These are phyloP conservation scores for Sutorius australiensis DNA, from an alignment of 768 basidiomycete species.

Conservation along the genomic window DNA sequence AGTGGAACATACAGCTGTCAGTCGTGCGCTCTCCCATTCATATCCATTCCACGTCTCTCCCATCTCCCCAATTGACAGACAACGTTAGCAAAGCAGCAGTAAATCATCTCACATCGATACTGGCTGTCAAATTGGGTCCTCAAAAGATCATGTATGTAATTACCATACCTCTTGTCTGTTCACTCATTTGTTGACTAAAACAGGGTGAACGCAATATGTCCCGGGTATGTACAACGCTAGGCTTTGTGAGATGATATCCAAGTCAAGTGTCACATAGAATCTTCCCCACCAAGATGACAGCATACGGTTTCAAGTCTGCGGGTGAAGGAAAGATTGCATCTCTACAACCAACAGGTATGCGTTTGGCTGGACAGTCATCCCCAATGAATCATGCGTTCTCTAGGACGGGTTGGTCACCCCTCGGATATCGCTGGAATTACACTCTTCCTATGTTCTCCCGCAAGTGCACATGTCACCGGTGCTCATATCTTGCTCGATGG, in stretches of 20 bases:
- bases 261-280: constrained; percentile 37
- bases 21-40: constrained; percentile 29
- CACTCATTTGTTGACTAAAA: constrained; percentile 1
- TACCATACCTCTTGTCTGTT: not conserved
- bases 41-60: not conserved
- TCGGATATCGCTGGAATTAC: constrained; percentile 70
- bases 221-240: constrained; percentile 49
- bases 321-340: constrained; percentile 52
- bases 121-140: constrained; percentile 62
- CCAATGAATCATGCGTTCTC: not conserved
- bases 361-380: not conserved
- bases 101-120: constrained; percentile 72
- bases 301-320: constrained; percentile 54
- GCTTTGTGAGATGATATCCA: not conserved
- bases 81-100: constrained; percentile 83
- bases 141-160: constrained; percentile 60
- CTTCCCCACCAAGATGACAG: constrained; percentile 85
- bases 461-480: constrained; percentile 71
- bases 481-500: constrained; percentile 72
- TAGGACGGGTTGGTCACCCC: constrained; percentile 63
- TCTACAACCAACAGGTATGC: constrained; percentile 61
- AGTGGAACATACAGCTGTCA: constrained; percentile 77
- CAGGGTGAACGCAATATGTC: constrained; percentile 81
- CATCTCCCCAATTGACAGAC: constrained; percentile 40
- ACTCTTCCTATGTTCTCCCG: constrained; percentile 67